Evolutionary conservation across 2,329 filamentous ascomycete species (phyloP).

Genomic region (Fusarium sp.): DNA sequence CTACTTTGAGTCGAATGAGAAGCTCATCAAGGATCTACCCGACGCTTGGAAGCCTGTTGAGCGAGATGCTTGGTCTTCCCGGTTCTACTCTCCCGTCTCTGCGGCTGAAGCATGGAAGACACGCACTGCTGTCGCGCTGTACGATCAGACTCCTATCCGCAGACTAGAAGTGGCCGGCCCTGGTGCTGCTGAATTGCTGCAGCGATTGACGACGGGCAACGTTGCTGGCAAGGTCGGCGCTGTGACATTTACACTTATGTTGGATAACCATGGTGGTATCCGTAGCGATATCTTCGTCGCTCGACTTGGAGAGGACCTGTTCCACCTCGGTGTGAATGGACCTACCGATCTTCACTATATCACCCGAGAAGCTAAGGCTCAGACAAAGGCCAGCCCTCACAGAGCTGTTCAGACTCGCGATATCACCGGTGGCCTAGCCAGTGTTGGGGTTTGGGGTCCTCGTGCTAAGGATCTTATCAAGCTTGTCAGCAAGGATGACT

Average conservation of each 20-base stretch:
- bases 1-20: conserved; percentile 72
- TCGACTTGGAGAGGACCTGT: conserved; percentile 63
- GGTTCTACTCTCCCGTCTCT: conserved; percentile 71
- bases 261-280: conserved; percentile 68
- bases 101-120: conserved; percentile 77
- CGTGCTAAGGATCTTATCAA: conserved; percentile 66
- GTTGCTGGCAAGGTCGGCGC: conserved; percentile 63
- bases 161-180: conserved; percentile 72
- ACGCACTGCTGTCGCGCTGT: conserved; percentile 73
- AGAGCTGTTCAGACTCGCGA: conserved; percentile 69
- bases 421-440: conserved; percentile 72
- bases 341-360: conserved; percentile 70
- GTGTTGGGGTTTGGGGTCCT: conserved; percentile 75
- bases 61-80: conserved; percentile 71
- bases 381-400: conserved; percentile 58
- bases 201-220: conserved; percentile 67
- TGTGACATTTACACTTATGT: conserved; percentile 70
- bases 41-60: conserved; percentile 68
- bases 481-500: conserved; percentile 62
- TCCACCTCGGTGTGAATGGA: conserved; percentile 71
- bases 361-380: conserved; percentile 65
- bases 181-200: conserved; percentile 68
- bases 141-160: conserved; percentile 73
- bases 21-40: conserved; percentile 66
- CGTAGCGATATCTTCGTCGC: conserved; percentile 71